These are phyloP conservation scores for Guadua angustifolia DNA, from an alignment of 176 grass and related monocot species.

Conservation along the genomic window DNA sequence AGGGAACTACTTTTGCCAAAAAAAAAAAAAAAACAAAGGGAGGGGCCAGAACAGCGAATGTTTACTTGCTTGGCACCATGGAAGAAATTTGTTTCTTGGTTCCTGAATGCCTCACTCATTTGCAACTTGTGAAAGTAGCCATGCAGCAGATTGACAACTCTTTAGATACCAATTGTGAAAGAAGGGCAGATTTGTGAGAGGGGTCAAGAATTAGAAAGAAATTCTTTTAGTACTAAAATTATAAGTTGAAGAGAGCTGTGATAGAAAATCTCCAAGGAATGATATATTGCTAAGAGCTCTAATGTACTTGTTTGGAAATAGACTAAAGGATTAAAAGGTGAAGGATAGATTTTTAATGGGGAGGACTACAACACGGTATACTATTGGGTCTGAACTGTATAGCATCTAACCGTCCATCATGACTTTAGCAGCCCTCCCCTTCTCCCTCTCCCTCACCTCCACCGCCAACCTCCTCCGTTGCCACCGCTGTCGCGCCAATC, in stretches of 20 bases:
- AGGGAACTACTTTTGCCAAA: too few relatives aligned
- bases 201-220: conserved; percentile 12
- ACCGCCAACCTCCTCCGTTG: too few relatives aligned
- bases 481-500: too few relatives aligned
- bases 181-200: background rate
- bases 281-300: background rate
- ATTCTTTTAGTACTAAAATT: background rate
- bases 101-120: background rate
- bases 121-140: background rate
- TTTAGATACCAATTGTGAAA: background rate
- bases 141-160: conserved; percentile 2
- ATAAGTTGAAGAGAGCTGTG: background rate
- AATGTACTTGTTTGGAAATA: background rate
- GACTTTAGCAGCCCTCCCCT: too few relatives aligned
- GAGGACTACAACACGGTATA: too few relatives aligned
- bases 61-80: background rate
- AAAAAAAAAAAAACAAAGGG: too few relatives aligned
- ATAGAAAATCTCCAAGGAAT: background rate
- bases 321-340: background rate
- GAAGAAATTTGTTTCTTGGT: background rate
- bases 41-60: too few relatives aligned
- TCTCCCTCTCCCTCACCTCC: too few relatives aligned
- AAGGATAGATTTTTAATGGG: background rate
- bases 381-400: too few relatives aligned
- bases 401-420: too few relatives aligned